Conservation (phyloP, 176 grass and related monocot genomes). For the Carex parvula region DNA sequence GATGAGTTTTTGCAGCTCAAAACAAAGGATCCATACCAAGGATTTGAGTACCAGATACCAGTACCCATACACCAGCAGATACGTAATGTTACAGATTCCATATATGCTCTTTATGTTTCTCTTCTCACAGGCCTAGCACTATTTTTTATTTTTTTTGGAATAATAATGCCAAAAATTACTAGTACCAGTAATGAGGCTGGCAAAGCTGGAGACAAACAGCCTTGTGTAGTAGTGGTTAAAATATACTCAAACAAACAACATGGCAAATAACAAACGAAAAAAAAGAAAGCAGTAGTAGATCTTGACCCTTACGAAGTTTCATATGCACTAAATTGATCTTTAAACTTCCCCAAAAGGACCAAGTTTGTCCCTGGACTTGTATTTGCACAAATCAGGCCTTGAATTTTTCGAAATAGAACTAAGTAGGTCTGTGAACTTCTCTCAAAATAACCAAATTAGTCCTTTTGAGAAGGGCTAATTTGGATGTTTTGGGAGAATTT, state of each 20-base stretch:
- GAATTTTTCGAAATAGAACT: neutral
- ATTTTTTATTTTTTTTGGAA: neutral
- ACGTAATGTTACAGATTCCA: neutral
- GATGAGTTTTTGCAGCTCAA: neutral
- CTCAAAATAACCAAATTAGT: neutral
- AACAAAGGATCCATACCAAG: neutral
- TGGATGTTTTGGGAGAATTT: neutral
- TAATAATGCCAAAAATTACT: neutral
- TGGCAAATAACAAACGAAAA: neutral
- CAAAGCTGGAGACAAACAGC: neutral
- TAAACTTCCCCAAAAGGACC: neutral
- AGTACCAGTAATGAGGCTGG: neutral
- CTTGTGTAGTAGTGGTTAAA: neutral
- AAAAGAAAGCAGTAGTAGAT: neutral
- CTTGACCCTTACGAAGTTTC: neutral
- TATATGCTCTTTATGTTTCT: neutral
- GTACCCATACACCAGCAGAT: neutral
- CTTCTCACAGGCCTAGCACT: neutral
- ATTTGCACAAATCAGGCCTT: neutral
- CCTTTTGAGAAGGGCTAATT: neutral
- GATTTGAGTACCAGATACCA: neutral
- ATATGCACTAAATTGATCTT: neutral
- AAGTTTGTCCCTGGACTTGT: neutral
- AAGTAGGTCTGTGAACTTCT: neutral
- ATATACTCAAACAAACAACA: neutral